Base-by-base conservation (phyloP, 208 protist species). In the Leishmania turanica region DNA sequence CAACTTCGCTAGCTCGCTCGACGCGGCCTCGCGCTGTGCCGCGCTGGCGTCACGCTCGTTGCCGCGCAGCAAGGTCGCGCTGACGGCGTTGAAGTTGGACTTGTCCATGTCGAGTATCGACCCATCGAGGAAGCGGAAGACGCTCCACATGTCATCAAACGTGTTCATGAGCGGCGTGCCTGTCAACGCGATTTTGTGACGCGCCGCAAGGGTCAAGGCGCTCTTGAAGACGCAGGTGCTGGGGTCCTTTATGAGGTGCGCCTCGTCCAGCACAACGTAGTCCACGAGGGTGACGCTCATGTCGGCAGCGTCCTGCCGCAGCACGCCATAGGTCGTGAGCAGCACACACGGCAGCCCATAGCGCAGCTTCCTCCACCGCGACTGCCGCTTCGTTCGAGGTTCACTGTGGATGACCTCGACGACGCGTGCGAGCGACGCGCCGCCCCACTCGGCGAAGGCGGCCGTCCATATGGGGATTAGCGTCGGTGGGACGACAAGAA, bases 401-500 rank as follows among this genome's bases (percentile, higher is more conserved):
- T 94, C 90, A 71, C 84, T 84, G 85, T 95, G 90, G 40, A 97
- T 80, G 6, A 96, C 84, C 75, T 91, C 89, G 40, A 93, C 84
- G 8, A 89, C 9, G 6, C 60, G 70, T 0, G 75, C 7, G 27
- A 77, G 53, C 37, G 83, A 45, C 21, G 47, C 24, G 0, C 53
- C 58, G 13, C 86, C 91, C 92, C 94, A 97, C 69, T 91, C 75
- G 31, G 77, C 71, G 51, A 99, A 87, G 73, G 99, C 98, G 62
- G 85, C 90, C 76, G 95, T 90, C 98, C 99, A 99, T 89, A 99
- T 97, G 11, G 91, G 79, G 56, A 99, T 71, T 2, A 98, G 84
- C 2, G 88, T 96, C 4, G 93, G 89, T 0, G 99, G 99, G 15
- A 98, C 97, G 7, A 99, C 87, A 24, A 99, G 90, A 8, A 99